These are phyloP conservation scores for Taphrina pruni DNA, from an alignment of 1,139 yeast genomes.

Conservation along the genomic window DNA sequence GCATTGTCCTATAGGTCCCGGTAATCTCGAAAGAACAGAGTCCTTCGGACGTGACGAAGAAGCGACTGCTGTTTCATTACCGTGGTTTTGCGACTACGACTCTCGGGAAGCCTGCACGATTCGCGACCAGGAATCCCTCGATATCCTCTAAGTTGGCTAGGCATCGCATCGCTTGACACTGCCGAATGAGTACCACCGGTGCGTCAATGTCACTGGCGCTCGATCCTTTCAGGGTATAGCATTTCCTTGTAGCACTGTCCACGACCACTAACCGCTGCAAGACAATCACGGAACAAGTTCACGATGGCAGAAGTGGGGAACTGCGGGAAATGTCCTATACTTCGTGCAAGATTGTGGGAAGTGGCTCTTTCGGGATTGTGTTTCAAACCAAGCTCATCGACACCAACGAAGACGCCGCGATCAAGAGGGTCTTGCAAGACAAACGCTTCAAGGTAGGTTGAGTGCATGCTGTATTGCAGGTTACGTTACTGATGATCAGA, in stretches of 20 bases:
- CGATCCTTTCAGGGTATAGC: conserved; percentile 24
- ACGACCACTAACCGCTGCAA: conserved; percentile 47
- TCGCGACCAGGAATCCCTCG: background rate
- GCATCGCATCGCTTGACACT: background rate
- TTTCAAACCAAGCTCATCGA: conserved; percentile 80
- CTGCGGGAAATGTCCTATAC: conserved; percentile 67
- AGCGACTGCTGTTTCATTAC: background rate
- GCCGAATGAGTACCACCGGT: conserved; percentile 25
- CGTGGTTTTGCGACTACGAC: background rate
- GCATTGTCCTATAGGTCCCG: no score
- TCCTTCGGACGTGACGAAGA: background rate
- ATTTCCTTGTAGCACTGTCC: background rate
- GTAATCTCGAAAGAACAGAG: no score
- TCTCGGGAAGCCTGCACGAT: background rate
- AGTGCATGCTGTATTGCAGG: background rate
- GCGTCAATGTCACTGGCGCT: conserved; percentile 32
- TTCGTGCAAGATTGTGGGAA: conserved; percentile 87
- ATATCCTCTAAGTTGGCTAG: background rate
- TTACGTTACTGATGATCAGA: conserved; percentile 50
- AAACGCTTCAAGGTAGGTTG: conserved; percentile 70
- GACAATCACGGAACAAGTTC: conserved; percentile 71
- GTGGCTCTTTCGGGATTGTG: conserved; percentile 96
- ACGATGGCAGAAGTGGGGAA: conserved; percentile 75
- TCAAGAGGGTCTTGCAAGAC: conserved; percentile 92
- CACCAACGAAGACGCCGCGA: conserved; percentile 80